Conservation (phyloP, 2,329 filamentous ascomycete species). For the Hysterium pulicare region DNA sequence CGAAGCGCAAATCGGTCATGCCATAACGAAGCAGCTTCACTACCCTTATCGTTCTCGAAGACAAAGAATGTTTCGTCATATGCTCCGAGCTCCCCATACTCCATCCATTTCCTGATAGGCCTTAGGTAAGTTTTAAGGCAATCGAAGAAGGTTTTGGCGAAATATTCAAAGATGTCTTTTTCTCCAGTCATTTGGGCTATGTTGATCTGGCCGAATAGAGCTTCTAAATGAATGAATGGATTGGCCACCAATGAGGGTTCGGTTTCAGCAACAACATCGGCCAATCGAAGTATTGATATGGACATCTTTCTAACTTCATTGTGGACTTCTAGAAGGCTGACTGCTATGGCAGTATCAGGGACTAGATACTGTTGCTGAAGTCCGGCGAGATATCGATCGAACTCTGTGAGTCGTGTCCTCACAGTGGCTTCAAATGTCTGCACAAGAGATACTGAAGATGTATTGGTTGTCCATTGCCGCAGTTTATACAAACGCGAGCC, state of each 20-base stretch:
- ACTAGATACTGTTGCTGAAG: constrained; percentile 61
- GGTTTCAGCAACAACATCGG: constrained; percentile 59
- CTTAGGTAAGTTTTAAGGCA: constrained; percentile 80
- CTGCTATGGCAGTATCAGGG: constrained; percentile 51
- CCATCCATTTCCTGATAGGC: constrained; percentile 81
- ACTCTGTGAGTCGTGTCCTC: constrained; percentile 52
- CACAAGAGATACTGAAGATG: constrained; percentile 42
- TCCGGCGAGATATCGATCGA: constrained; percentile 58
- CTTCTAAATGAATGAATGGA: constrained; percentile 73
- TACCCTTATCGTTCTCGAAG: constrained; percentile 53
- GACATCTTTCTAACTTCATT: constrained; percentile 55
- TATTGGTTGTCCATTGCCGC: constrained; percentile 45
- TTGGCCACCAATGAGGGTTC: constrained; percentile 38
- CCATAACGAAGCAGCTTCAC: constrained; percentile 69
- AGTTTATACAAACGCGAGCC: constrained; percentile 49
- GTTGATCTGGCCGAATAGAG: constrained; percentile 68
- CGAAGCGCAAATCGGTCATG: constrained; percentile 68
- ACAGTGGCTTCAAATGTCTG: constrained; percentile 70
- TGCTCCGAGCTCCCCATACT: constrained; percentile 65
- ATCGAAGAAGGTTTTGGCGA: constrained; percentile 70
- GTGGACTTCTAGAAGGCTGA: constrained; percentile 65
- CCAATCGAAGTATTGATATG: constrained; percentile 57
- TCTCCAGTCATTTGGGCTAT: constrained; percentile 68
- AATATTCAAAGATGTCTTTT: constrained; percentile 56
- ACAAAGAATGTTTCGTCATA: constrained; percentile 75